phyloP scores from a whole-genome alignment of 2,329 filamentous ascomycete species.

The Metarhizium brunneum region DNA sequence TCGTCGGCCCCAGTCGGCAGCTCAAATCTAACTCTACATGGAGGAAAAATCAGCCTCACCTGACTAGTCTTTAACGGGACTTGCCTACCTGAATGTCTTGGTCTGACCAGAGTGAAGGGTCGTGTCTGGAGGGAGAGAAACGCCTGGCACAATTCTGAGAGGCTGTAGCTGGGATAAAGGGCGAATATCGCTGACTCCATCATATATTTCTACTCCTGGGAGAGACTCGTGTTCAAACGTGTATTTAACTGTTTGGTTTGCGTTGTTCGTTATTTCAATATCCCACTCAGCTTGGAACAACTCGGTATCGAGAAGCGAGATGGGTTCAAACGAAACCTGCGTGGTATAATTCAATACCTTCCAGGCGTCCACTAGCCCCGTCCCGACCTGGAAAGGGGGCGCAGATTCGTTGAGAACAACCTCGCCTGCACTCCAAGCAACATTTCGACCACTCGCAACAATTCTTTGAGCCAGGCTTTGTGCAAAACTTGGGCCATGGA shows the following conservation, averaged over 20 bases:
- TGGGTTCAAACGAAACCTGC: conserved; percentile 28
- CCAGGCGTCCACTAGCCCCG: conserved; percentile 35
- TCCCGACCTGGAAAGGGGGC: conserved; percentile 32
- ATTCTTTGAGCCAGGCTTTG: conserved; percentile 24
- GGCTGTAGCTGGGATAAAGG: conserved; percentile 18
- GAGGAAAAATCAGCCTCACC: not conserved
- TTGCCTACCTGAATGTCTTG: conserved; percentile 16
- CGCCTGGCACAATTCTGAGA: conserved; percentile 16
- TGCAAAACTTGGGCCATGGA: conserved; percentile 26
- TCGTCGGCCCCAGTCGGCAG: conserved; percentile 20
- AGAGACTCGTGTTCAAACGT: conserved; percentile 29
- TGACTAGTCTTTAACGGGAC: not conserved
- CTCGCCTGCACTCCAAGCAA: conserved; percentile 19
- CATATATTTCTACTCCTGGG: conserved; percentile 26
- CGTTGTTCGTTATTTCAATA: conserved; percentile 34
- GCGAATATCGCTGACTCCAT: conserved; percentile 19
- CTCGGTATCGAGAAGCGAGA: conserved; percentile 40
- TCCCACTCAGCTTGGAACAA: conserved; percentile 27
- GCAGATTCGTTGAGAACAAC: conserved; percentile 12
- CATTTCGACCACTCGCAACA: conserved; percentile 22
- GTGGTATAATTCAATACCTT: conserved; percentile 30
- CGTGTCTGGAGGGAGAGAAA: conserved; percentile 18
- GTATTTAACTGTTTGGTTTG: conserved; percentile 28
- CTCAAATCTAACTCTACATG: conserved; percentile 19
- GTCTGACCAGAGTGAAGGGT: conserved; percentile 20